Evolutionary conservation across 2,329 filamentous ascomycete species (phyloP), one percentile per base, ranked within the genome.

Genomic region (Aspergillus sojae): DNA sequence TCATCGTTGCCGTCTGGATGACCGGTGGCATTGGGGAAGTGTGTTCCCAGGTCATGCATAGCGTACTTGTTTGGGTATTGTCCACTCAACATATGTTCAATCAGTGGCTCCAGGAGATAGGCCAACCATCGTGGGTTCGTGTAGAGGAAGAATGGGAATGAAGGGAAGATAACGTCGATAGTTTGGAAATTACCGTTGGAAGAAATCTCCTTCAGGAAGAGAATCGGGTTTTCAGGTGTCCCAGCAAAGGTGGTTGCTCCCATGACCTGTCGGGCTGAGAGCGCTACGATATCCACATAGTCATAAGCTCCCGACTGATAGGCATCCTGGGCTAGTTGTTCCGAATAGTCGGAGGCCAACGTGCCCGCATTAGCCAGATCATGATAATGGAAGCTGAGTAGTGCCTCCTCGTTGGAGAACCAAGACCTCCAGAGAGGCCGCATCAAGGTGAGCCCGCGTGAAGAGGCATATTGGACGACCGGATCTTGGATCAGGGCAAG

Each of bases 131-230:
- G 83, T 2, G 92, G 92, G 69, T 94, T 93, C 21, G 91, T 93
- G 74, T 94, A 95, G 23, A 94, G 76, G 81, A 94, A 94, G 83
- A 94, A 95, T 0, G 92, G 91, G 77, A 93, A 94, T 0, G 91
- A 86, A 0, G 92, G 92, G 80, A 93, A 95, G 70, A 96, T 94
- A 62, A 96, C 91, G 79, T 94, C 91, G 12, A 95, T 90, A 0
- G 92, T 95, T 74, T 95, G 92, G 76, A 89, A 89, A 71, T 96
- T 94, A 4, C 92, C 92, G 70, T 94, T 91, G 2, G 90, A 93
- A 1, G 91, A 93, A 61, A 95, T 94, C 75, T 95, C 92, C 74
- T 95, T 95, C 64, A 94, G 79, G 78, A 95, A 95, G 26, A 95
- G 77, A 48, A 94, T 84, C 0, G 91, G 90, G 65, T 88, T 83